Conservation (phyloP, 1,284 basidiomycete genomes). For the Salmacisia buchloeana region DNA sequence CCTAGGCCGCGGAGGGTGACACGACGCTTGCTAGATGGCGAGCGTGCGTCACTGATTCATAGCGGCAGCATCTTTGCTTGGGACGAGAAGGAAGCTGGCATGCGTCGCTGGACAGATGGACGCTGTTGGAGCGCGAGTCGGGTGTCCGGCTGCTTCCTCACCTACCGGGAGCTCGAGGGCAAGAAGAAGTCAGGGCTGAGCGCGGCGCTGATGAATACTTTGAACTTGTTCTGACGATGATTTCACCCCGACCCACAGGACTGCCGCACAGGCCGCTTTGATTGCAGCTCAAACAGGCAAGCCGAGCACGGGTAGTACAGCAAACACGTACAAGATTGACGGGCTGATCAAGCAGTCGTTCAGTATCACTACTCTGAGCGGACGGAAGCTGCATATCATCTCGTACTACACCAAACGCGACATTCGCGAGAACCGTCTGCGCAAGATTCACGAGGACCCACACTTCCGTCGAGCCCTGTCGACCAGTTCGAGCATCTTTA, state of each 20-base stretch:
- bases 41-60: conserved; percentile 40
- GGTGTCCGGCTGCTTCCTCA: conserved; percentile 55
- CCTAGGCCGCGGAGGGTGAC: conserved; percentile 40
- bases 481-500: neutral
- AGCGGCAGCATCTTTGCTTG: conserved; percentile 47
- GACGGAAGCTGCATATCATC: conserved; percentile 48
- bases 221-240: neutral
- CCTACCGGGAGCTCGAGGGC: conserved; percentile 51
- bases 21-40: conserved; percentile 42
- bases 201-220: no score
- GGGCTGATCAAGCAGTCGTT: conserved; percentile 50
- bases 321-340: conserved; percentile 48
- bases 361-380: conserved; percentile 46
- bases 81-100: conserved; percentile 50
- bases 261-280: neutral
- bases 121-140: conserved; percentile 55
- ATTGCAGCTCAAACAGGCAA: conserved; percentile 19
- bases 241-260: neutral
- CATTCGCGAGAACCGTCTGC: conserved; percentile 34
- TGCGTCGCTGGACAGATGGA: conserved; percentile 57
- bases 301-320: conserved; percentile 29
- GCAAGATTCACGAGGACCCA: conserved; percentile 45
- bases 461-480: conserved; percentile 21
- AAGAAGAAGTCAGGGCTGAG: conserved; percentile 29
- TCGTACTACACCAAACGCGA: conserved; percentile 48